Percentiles rank a stretch among this genome's conserved stretches.
Evolutionary conservation across 2,329 filamentous ascomycete species (phyloP).

Genomic region (Rachicladosporium sp.): DNA sequence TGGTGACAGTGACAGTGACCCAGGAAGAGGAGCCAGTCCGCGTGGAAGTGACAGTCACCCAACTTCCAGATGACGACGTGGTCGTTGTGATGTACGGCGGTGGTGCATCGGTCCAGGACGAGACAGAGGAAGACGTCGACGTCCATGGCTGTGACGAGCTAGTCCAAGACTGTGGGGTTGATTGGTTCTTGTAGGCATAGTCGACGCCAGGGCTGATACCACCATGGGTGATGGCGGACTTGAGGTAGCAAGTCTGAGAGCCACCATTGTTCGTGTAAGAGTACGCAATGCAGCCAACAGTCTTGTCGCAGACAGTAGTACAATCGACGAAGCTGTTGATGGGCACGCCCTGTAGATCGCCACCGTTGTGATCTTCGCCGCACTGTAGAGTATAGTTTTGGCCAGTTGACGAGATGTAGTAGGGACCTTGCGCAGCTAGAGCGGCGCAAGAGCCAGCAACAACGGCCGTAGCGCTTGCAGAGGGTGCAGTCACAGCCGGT

Average conservation of each 20-base stretch:
- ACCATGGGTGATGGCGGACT: constrained; percentile 2
- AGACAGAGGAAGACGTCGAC: too few relatives aligned
- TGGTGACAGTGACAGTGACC: too few relatives aligned
- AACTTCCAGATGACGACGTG: too few relatives aligned
- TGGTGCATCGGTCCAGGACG: too few relatives aligned
- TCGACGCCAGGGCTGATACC: constrained; percentile 6
- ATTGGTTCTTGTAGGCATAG: constrained; percentile 4
- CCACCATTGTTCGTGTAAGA: constrained; percentile 10
- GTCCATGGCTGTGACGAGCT: too few relatives aligned
- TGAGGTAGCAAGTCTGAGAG: constrained; percentile 10
- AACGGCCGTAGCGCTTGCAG: too few relatives aligned
- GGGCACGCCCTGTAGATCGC: constrained; percentile 9
- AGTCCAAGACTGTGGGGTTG: background rate
- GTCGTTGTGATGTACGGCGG: too few relatives aligned
- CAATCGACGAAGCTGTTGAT: constrained; percentile 13
- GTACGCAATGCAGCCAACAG: constrained; percentile 10
- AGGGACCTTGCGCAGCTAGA: background rate
- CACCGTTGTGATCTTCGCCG: constrained; percentile 12
- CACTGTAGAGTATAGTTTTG: constrained; percentile 10
- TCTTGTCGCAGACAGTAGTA: constrained; percentile 13
- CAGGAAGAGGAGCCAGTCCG: too few relatives aligned
- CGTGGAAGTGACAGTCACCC: too few relatives aligned
- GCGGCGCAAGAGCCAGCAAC: constrained; percentile 3
- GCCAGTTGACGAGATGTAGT: constrained; percentile 3
- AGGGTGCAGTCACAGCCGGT: background rate